A percentile compares a stretch with the other conserved stretches of the same genome.
phyloP scores from a whole-genome alignment of 129 eudicot genomes.

The Flaveria ramosissima region DNA sequence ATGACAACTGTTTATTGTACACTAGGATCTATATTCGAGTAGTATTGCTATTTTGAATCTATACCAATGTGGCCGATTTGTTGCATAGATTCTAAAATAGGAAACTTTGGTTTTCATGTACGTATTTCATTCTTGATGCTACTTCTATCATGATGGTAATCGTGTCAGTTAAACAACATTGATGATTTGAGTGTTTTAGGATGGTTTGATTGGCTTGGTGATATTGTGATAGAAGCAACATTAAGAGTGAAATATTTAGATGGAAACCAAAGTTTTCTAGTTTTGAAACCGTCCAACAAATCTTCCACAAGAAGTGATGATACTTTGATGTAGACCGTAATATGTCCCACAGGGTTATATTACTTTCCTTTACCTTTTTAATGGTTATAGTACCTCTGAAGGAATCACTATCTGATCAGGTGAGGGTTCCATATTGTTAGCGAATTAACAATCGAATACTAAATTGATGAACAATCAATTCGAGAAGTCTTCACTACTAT shows the following conservation, averaged over 20 bases:
- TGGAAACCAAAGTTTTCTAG: constrained; percentile 17
- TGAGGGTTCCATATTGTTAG: constrained; percentile 20
- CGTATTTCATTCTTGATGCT: constrained; percentile 24
- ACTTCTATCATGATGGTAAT: constrained; percentile 3
- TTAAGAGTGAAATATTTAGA: constrained; percentile 31
- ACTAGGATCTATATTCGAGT: neutral
- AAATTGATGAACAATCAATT: too few species aligned
- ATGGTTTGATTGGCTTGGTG: neutral
- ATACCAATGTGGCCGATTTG: neutral
- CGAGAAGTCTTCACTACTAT: too few species aligned
- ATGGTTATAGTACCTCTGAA: neutral
- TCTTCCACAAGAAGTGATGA: neutral
- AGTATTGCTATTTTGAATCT: neutral
- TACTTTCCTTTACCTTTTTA: neutral
- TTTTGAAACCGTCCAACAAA: constrained; percentile 20
- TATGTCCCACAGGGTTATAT: neutral
- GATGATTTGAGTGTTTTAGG: neutral
- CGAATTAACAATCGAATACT: too few species aligned
- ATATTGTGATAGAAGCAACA: constrained; percentile 16
- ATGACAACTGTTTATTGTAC: neutral
- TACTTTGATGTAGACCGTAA: constrained; percentile 1
- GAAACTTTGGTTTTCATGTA: constrained; percentile 23
- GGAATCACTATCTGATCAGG: constrained; percentile 10
- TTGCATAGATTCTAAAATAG: constrained; percentile 20
- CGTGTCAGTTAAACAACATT: neutral